phyloP scores from a whole-genome alignment of 1,139 yeast genomes.

The Candida glucosophila region DNA sequence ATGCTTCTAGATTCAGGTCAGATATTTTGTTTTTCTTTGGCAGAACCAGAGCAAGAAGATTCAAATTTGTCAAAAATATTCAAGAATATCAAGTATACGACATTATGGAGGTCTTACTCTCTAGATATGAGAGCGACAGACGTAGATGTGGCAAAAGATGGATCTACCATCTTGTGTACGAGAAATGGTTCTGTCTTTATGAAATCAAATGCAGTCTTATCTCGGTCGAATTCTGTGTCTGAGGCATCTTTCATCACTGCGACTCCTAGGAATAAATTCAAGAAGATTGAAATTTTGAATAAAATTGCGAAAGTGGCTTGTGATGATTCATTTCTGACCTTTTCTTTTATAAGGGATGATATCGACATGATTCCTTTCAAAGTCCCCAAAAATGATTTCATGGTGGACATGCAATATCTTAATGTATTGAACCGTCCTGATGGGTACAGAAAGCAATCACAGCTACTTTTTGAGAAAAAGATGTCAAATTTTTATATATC shows the following conservation, averaged over 20 bases:
- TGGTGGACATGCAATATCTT: constrained; percentile 39
- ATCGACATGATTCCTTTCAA: constrained; percentile 44
- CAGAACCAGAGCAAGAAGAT: constrained; percentile 11
- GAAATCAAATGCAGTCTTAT: constrained; percentile 13
- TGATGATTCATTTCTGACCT: constrained; percentile 59
- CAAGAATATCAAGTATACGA: constrained; percentile 26
- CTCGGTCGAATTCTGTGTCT: constrained; percentile 18
- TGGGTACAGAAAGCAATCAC: constrained; percentile 25
- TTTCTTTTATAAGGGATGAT: constrained; percentile 64
- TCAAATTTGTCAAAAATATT: constrained; percentile 18
- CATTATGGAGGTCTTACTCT: constrained; percentile 49
- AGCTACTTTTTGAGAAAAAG: constrained; percentile 17
- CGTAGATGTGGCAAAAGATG: constrained; percentile 61
- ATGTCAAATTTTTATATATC: constrained; percentile 15
- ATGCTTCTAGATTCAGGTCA: constrained; percentile 48
- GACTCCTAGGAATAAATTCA: constrained; percentile 38
- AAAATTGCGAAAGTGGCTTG: constrained; percentile 53
- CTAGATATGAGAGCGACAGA: constrained; percentile 45
- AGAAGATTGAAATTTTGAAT: constrained; percentile 44
- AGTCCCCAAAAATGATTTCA: constrained; percentile 33
- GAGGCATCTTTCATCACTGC: constrained; percentile 18
- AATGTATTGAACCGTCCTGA: constrained; percentile 32
- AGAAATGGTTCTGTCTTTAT: constrained; percentile 56
- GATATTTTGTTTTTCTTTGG: constrained; percentile 28
- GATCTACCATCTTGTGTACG: constrained; percentile 61